These are phyloP conservation scores for Carex arenaria DNA, from an alignment of 202 grass and related monocot genomes.

Conservation along the genomic window DNA sequence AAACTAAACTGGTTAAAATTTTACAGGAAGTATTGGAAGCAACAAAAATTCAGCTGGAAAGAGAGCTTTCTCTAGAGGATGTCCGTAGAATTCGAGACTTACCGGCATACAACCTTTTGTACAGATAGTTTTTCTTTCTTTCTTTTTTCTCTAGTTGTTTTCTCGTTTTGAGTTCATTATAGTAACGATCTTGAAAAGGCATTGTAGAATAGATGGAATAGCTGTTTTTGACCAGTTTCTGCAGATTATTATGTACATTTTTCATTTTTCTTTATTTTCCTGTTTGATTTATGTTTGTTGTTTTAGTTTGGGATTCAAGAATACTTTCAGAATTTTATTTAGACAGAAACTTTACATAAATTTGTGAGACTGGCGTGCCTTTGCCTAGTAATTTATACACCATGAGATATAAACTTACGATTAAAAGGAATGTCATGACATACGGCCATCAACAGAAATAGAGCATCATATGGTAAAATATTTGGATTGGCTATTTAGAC, in stretches of 20 bases:
- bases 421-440: not conserved
- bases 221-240: not conserved
- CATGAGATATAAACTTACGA: not conserved
- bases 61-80: conserved; percentile 78
- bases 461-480: not conserved
- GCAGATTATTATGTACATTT: not conserved
- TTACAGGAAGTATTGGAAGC: conserved; percentile 71
- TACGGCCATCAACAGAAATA: not conserved
- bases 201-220: conserved; percentile 13
- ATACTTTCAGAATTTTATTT: not conserved
- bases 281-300: not conserved
- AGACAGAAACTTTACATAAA: not conserved
- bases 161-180: not conserved
- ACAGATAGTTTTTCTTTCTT: conserved; percentile 32
- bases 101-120: conserved; percentile 83
- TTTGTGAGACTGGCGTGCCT: not conserved
- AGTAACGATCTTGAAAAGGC: not conserved
- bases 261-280: not conserved
- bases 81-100: conserved; percentile 66
- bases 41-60: conserved; percentile 81
- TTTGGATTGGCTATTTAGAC: not conserved
- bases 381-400: not conserved
- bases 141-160: not conserved
- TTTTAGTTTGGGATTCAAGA: not conserved
- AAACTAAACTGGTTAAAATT: not conserved